A percentile compares a stretch with the other conserved stretches of the same genome.
Conservation (phyloP, 441 rosid genomes). For the Populus hybrid region DNA sequence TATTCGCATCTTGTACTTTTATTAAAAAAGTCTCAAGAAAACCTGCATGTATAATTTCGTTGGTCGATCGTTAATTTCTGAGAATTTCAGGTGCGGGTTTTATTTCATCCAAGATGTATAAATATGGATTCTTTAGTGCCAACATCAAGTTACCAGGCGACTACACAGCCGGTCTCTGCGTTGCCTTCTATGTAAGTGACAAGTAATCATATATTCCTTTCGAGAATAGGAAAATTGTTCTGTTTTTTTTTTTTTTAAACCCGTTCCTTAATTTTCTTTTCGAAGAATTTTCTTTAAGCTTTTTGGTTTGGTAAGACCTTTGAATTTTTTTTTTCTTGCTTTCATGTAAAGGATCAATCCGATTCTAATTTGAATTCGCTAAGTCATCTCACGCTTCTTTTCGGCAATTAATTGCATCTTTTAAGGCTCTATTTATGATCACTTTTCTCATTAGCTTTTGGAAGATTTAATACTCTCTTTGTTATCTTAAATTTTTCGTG, state of each 20-base stretch:
- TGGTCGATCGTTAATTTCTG: neutral
- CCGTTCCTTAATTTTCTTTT: neutral
- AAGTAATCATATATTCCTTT: neutral
- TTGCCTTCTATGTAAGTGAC: constrained; percentile 79
- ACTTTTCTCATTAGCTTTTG: neutral
- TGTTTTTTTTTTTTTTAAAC: neutral
- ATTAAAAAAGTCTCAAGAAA: neutral
- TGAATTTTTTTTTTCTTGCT: neutral
- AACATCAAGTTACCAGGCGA: constrained; percentile 76
- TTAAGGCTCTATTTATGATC: neutral
- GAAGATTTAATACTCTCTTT: neutral
- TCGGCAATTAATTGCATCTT: neutral
- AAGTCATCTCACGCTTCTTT: neutral
- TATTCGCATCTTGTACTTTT: neutral
- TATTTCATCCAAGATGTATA: constrained; percentile 75
- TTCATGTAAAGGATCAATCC: neutral
- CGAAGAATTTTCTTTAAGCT: neutral
- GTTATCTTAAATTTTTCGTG: neutral
- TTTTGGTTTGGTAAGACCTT: neutral
- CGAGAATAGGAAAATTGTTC: neutral
- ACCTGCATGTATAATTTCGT: neutral
- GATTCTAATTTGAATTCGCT: neutral
- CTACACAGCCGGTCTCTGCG: constrained; percentile 84
- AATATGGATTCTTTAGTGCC: constrained; percentile 86
- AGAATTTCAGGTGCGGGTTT: constrained; percentile 71